A percentile compares a stretch with the other conserved stretches of the same genome.
These are phyloP conservation scores for Zymoseptoria pseudotritici DNA, from an alignment of 2,329 filamentous ascomycete species.

Conservation along the genomic window DNA sequence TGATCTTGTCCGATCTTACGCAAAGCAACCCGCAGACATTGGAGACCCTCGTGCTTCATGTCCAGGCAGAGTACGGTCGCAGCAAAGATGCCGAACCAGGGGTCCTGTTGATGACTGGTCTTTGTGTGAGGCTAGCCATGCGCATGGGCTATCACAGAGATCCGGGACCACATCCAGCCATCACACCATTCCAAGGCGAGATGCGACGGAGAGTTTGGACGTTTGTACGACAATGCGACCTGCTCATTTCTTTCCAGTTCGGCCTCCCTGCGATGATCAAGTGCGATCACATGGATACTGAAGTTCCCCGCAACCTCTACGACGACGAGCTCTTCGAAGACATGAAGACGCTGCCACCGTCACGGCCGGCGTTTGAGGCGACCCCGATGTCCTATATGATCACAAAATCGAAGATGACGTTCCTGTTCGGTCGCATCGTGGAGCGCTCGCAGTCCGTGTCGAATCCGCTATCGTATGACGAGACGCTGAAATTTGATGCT, in stretches of 20 bases:
- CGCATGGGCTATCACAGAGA: constrained; percentile 75
- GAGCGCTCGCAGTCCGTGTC: constrained; percentile 56
- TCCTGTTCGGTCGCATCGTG: constrained; percentile 64
- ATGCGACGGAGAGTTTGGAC: constrained; percentile 59
- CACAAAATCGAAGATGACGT: constrained; percentile 59
- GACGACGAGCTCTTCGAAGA: constrained; percentile 71
- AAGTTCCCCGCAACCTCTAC: constrained; percentile 68
- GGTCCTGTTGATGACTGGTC: constrained; percentile 53
- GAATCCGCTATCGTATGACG: constrained; percentile 54
- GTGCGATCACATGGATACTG: constrained; percentile 66
- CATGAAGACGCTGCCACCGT: constrained; percentile 59
- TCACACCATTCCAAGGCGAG: constrained; percentile 69
- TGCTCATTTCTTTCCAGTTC: constrained; percentile 69
- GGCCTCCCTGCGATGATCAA: constrained; percentile 59
- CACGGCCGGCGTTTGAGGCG: constrained; percentile 60
- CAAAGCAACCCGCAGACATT: constrained; percentile 66
- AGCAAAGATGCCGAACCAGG: constrained; percentile 67
- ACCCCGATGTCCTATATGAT: constrained; percentile 77
- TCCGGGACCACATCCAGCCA: constrained; percentile 62
- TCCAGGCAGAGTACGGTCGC: constrained; percentile 67
- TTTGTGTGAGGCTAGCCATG: constrained; percentile 57
- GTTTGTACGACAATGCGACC: constrained; percentile 63
- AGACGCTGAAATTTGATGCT: constrained; percentile 53
- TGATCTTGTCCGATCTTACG: constrained; percentile 69
- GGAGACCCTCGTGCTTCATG: constrained; percentile 69